Evolutionary conservation across 2,329 filamentous ascomycete species (phyloP), one percentile per base, ranked within the genome.

Genomic region (Atkinsonella hypoxylon): DNA sequence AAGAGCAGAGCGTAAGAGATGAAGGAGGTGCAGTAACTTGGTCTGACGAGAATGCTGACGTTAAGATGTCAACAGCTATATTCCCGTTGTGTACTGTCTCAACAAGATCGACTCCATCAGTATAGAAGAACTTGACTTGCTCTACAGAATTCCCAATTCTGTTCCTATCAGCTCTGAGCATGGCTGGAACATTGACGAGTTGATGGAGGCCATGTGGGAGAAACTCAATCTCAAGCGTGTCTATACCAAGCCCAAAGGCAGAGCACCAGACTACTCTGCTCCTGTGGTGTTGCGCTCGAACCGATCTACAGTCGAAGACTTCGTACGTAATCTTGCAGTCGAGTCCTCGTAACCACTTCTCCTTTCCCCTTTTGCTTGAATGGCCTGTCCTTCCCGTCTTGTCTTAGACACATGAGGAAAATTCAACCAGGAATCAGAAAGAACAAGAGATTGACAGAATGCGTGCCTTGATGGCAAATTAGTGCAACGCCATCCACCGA

Each of bases 41-140:
- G 3, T 38, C n/a, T 4, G 34, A 36, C 13, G 34, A 15, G 15
- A 36, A 36, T 36, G 15, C 34, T 36, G 34, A 36, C 34, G 34
- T 31, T 39, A 10, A 26, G 20, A 30, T 15, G n/a, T 22, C 15
- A 47, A 42, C 53, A 89, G 87, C 66, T 98, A 98, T 67, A 97
- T 98, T 57, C 93, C 93, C n/a, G 93, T 97, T 56, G 88, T 98
- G 50, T 98, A 98, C 71, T 93, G 94, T 41, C 78, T 98, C 61
- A 98, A 98, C 79, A 98, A 98, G 76, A 98, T 98, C 59, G 93
- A 98, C 70, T 82, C 90, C 50, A 97, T 98, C 66, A 91, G 88
- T 48, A 97, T 98, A 59, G 91, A 98, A 70, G 93, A 98, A 70
- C 77, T 98, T 54, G 93, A 98, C 69, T 74, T 98, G 54, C 77